Evolutionary conservation across 108 stramenopile genomes (phyloP), one percentile per base, ranked within the genome.

Genomic region (Seminavis robusta): DNA sequence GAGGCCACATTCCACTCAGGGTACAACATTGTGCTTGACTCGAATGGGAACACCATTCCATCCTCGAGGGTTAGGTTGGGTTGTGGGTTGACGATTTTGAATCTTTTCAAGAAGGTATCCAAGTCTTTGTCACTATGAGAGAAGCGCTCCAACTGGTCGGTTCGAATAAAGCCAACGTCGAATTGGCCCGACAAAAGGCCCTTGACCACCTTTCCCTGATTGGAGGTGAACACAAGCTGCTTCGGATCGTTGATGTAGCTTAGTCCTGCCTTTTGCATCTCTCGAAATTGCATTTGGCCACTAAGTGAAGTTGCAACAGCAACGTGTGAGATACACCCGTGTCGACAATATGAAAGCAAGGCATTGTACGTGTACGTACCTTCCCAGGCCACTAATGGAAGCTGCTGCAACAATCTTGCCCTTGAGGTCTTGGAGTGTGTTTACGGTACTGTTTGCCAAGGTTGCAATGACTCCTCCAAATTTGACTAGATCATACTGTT

Each of bases 1-100:
- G 52, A 50, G 8, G 67, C 66, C 27, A 74, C 7, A 46, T 62
- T 67, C 73, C 73, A 74, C 36, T 74, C 73, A 13, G 73, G 55
- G 46, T 57, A 67, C 11, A 74, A 11, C 8, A 34, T 28, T 0
- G 73, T 74, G 34, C 52, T 47, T 20, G 48, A 39, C 21, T 52
- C 28, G 25, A 60, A 74, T 10, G 73, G 73, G 48, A 68, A 74
- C 23, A 39, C 31, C 10, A 24, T 31, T 33, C 73, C 73, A 52
- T 61, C 61, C n/a, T n/a, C n/a, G n/a, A n/a, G n/a, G n/a, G n/a
- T n/a, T n/a, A n/a, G n/a, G n/a, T n/a, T n/a, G n/a, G n/a, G n/a
- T n/a, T n/a, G n/a, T n/a, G n/a, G n/a, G n/a, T n/a, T n/a, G n/a
- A n/a, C n/a, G n/a, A n/a, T n/a, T n/a, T n/a, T n/a, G n/a, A n/a